Evolutionary conservation across 1,284 basidiomycete species (phyloP).

Genomic region (Pascua guehoae): DNA sequence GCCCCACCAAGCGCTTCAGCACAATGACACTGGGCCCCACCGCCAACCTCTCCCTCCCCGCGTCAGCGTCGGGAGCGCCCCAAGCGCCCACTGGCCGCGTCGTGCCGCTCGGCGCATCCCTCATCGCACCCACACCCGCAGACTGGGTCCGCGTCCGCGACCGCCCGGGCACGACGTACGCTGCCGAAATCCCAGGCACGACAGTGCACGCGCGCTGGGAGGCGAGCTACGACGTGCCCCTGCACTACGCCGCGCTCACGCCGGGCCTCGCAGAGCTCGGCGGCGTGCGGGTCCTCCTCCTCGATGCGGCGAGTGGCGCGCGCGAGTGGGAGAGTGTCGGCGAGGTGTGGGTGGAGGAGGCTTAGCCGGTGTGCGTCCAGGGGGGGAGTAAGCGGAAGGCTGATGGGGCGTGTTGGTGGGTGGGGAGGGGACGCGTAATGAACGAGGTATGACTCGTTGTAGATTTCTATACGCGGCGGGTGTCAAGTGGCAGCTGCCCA

Average conservation of each 20-base stretch:
- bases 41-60: neutral
- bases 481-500: too few relatives aligned
- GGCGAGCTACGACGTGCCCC: slow-evolving; percentile 18
- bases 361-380: too few relatives aligned
- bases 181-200: slow-evolving; percentile 19
- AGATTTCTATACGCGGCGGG: too few relatives aligned
- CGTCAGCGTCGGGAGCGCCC: neutral
- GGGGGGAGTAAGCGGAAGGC: too few relatives aligned
- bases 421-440: too few relatives aligned
- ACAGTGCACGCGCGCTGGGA: slow-evolving; percentile 27
- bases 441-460: too few relatives aligned
- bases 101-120: slow-evolving; percentile 24
- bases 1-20: slow-evolving; percentile 2
- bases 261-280: slow-evolving; percentile 37
- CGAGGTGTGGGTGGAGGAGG: slow-evolving; percentile 13
- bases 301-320: slow-evolving; percentile 15
- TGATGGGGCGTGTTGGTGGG: too few relatives aligned
- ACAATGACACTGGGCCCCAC: too few relatives aligned
- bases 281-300: slow-evolving; percentile 33
- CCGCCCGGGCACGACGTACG: slow-evolving; percentile 28
- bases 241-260: slow-evolving; percentile 29
- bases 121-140: slow-evolving; percentile 12
- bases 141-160: slow-evolving; percentile 22
- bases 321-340: slow-evolving; percentile 32
- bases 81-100: slow-evolving; percentile 12